Base-by-base conservation (phyloP, 2,329 filamentous ascomycete species). In the Nemania sp. region DNA sequence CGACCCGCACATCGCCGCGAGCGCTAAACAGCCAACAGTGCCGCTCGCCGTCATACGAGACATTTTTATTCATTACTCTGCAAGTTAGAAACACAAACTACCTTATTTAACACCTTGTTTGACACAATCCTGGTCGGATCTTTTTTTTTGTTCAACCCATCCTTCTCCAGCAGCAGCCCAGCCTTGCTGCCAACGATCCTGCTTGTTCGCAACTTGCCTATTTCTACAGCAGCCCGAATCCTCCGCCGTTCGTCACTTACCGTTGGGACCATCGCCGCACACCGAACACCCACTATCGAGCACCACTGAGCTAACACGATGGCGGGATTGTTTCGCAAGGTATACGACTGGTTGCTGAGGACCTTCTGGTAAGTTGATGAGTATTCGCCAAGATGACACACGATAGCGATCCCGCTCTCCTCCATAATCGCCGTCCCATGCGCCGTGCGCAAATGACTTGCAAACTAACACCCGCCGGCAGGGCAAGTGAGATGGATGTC, bases 401-500 rank as follows among this genome's bases (percentile, higher is more conserved):
- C 74, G 69, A 75, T 73, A 70, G 71, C 72, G 62, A 69, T 66
- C 56, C 53, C 67, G 70, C 73, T 71, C 70, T 49, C 70, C 71
- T 72, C 49, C 73, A 72, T 68, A 58, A 67, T 70, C 68, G 72
- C 73, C 70, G 66, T 70, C 71, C 70, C 70, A 70, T 67, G 65
- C 69, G 66, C 56, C 45, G 43, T 51, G 35, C 55, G 58, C 51
- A 11, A 38, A 41, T 47, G 35, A 54, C 32, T 35, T 18, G 52
- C 49, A 54, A 45, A 66, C 62, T 70, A 52, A 72, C 73, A 67
- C 67, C 73, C 72, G 70, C 63, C 59, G 66, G 70, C 73, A 98
- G 95, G 96, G 94, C 95, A 74, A 97, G 94, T 73, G 96, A 99
- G 85, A 98, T 99, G 94, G 96, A 99, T 83, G 95, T 99, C 79